These are phyloP conservation scores for Metschnikowia kunwiensis DNA, from an alignment of 805 yeast genomes.

Conservation along the genomic window DNA sequence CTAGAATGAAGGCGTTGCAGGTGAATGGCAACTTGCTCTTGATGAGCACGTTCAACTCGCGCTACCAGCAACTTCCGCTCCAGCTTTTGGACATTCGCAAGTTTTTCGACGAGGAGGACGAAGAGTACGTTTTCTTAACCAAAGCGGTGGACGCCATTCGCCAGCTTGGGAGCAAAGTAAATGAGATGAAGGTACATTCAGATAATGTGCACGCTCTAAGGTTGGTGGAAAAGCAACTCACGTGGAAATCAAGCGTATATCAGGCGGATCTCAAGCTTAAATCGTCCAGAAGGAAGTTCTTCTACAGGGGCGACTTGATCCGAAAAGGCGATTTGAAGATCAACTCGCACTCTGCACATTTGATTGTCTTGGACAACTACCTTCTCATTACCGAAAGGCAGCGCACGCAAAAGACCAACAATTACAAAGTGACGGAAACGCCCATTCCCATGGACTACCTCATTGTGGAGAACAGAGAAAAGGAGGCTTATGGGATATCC, in stretches of 20 bases:
- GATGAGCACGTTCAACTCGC: constrained; percentile 42
- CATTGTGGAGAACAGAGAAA: constrained; percentile 41
- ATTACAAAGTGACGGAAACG: constrained; percentile 31
- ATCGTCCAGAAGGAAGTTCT: constrained; percentile 53
- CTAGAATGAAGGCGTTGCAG: constrained; percentile 45
- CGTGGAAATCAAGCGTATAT: constrained; percentile 46
- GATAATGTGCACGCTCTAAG: constrained; percentile 55
- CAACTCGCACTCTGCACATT: constrained; percentile 48
- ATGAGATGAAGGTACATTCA: constrained; percentile 59
- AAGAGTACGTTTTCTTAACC: constrained; percentile 50
- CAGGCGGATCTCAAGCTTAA: constrained; percentile 39
- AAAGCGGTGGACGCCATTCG: constrained; percentile 55
- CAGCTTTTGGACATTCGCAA: constrained; percentile 59
- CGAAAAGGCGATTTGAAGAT: constrained; percentile 65
- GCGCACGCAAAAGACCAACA: constrained; percentile 35
- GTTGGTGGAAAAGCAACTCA: constrained; percentile 49
- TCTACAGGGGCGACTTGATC: constrained; percentile 55
- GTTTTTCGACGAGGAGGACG: constrained; percentile 37
- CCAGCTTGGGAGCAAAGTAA: constrained; percentile 54
- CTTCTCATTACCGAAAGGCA: constrained; percentile 60
- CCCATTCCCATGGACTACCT: constrained; percentile 63
- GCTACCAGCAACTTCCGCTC: constrained; percentile 54
- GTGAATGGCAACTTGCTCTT: constrained; percentile 40
- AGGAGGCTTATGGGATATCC: constrained; percentile 8
- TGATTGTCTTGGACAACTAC: constrained; percentile 69